These are phyloP conservation scores for Scheffersomyces insectosa DNA, from an alignment of 1,139 yeast species.

Conservation along the genomic window DNA sequence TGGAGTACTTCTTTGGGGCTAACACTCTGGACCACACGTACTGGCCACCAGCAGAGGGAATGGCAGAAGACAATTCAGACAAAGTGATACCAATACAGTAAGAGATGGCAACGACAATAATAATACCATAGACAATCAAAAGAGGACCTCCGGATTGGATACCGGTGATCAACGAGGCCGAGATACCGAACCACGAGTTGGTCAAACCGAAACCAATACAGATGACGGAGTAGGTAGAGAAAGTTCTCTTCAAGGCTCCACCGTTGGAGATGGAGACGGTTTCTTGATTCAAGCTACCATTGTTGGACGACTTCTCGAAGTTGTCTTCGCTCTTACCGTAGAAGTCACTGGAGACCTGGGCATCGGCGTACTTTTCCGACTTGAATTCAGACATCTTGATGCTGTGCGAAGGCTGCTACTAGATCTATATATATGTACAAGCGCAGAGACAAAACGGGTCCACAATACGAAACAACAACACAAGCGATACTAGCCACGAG, in stretches of 20 bases:
- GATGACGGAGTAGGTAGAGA: constrained; percentile 49
- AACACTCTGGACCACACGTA: constrained; percentile 62
- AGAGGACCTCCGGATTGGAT: constrained; percentile 69
- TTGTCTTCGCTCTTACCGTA: no score
- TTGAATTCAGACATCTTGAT: no score
- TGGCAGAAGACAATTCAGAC: constrained; percentile 56
- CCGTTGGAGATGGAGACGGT: constrained; percentile 4
- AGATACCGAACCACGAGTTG: constrained; percentile 70
- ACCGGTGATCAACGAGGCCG: constrained; percentile 64
- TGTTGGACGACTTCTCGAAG: no score
- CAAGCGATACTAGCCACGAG: no score
- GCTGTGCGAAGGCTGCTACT: no score
- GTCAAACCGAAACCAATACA: constrained; percentile 73
- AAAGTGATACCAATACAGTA: constrained; percentile 52
- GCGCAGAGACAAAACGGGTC: no score
- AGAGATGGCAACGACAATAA: constrained; percentile 58
- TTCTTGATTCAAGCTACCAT: neutral
- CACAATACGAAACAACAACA: no score
- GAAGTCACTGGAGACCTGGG: no score
- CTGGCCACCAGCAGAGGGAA: constrained; percentile 69
- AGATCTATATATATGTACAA: no score
- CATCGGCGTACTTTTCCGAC: no score
- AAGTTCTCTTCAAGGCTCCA: constrained; percentile 35
- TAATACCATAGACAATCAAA: constrained; percentile 65
- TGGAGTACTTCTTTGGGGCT: constrained; percentile 50